Conservation (phyloP, 345 rosid genomes). For the Gynandropsis gynandra region DNA sequence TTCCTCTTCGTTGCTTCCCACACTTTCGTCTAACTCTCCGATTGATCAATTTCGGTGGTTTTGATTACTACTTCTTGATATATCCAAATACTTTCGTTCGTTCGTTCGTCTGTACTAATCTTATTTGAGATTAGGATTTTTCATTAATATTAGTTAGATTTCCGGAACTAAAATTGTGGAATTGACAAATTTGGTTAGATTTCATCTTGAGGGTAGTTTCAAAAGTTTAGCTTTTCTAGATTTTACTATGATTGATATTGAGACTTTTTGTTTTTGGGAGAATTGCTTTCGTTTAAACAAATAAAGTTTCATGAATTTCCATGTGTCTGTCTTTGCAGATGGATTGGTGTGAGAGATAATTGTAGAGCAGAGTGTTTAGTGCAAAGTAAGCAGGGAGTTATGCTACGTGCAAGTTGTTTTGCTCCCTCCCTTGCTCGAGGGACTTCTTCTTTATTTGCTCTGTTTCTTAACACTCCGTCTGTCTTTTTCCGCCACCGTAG, state of each 20-base stretch:
- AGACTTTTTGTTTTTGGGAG: constrained; percentile 12
- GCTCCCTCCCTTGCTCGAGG: constrained; percentile 29
- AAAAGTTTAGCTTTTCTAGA: background rate
- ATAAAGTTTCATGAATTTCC: background rate
- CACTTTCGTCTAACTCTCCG: too few species aligned
- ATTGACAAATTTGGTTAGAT: too few species aligned
- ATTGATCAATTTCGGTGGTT: too few species aligned
- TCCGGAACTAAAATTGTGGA: too few species aligned
- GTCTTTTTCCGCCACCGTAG: constrained; percentile 13
- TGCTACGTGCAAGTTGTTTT: constrained; percentile 39
- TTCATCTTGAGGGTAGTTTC: background rate
- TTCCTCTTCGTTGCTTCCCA: too few species aligned
- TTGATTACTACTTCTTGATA: too few species aligned
- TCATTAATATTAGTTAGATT: too few species aligned
- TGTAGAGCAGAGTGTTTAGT: constrained; percentile 7
- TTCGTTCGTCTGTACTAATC: too few species aligned
- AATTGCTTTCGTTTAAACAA: background rate
- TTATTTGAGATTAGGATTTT: too few species aligned
- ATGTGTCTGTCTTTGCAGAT: constrained; percentile 16
- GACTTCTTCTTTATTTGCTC: constrained; percentile 22
- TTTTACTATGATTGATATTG: background rate
- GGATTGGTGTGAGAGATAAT: constrained; percentile 10
- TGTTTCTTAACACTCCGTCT: constrained; percentile 32
- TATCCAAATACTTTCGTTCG: too few species aligned
- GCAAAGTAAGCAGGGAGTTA: constrained; percentile 13